A percentile compares a stretch with the other conserved stretches of the same genome.
Evolutionary conservation across 2,329 filamentous ascomycete species (phyloP).

Genomic region (Venturiaceae sp.): DNA sequence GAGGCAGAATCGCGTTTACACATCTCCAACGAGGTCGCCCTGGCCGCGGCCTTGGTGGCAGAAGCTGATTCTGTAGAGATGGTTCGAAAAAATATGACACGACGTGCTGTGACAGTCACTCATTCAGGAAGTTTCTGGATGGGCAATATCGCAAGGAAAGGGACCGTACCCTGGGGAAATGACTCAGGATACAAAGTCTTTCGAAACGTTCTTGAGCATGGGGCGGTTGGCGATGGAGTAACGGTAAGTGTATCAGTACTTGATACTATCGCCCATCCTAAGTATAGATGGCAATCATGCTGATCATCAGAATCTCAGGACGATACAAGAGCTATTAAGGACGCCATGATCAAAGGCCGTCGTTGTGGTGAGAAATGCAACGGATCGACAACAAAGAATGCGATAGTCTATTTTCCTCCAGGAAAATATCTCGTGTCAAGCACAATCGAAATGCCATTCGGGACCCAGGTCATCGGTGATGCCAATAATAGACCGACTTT

Average conservation of each 20-base stretch:
- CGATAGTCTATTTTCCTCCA: not conserved
- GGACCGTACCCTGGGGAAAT: not conserved
- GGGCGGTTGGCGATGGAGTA: constrained; percentile 13
- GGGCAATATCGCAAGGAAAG: not conserved
- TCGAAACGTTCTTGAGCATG: not conserved
- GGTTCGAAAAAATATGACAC: not conserved
- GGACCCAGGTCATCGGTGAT: constrained; percentile 6
- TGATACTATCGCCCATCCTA: too few species aligned
- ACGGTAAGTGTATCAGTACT: constrained; percentile 30
- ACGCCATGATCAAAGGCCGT: constrained; percentile 19
- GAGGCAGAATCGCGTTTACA: too few species aligned
- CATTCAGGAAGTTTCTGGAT: constrained; percentile 8
- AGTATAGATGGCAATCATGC: not conserved
- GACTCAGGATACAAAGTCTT: not conserved
- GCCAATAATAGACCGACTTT: not conserved
- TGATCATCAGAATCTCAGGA: constrained; percentile 9
- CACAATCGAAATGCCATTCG: not conserved
- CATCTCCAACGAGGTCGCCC: not conserved
- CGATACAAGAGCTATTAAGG: constrained; percentile 23
- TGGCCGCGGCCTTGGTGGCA: not conserved
- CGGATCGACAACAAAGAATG: not conserved
- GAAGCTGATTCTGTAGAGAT: not conserved
- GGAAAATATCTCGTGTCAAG: not conserved
- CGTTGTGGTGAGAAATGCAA: constrained; percentile 15
- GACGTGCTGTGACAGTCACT: not conserved